These are phyloP conservation scores for Psidium guajava DNA, from an alignment of 345 rosid genomes.

Conservation along the genomic window DNA sequence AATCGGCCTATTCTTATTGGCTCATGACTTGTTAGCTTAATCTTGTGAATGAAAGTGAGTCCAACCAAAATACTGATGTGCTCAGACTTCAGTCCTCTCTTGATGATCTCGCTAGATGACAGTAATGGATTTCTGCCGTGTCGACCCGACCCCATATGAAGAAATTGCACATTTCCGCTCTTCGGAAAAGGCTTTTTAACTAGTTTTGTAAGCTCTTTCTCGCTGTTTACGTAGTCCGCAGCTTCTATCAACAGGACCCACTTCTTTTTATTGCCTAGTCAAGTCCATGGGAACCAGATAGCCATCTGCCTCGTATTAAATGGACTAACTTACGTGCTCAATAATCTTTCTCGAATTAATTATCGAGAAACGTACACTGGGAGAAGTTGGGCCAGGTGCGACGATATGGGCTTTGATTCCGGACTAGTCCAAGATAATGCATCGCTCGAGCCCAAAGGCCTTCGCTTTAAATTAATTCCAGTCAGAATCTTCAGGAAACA, in stretches of 20 bases:
- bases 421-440: not conserved
- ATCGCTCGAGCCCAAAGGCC: not conserved
- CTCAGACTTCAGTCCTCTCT: accelerated
- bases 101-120: not conserved
- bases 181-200: no score
- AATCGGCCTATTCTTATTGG: no score
- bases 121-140: accelerated
- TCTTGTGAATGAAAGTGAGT: not conserved
- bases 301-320: no score
- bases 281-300: no score
- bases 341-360: not conserved
- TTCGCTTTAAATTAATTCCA: not conserved
- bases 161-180: not conserved
- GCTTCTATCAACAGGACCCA: no score
- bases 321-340: not conserved
- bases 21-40: accelerated
- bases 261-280: no score
- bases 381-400: not conserved
- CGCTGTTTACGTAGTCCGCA: no score
- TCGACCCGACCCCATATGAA: not conserved
- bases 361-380: not conserved
- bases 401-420: not conserved
- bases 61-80: accelerated
- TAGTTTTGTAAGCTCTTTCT: no score
- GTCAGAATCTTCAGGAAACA: not conserved